Base-by-base conservation (phyloP, 768 basidiomycete genomes). In the Termitomyces sp. region DNA sequence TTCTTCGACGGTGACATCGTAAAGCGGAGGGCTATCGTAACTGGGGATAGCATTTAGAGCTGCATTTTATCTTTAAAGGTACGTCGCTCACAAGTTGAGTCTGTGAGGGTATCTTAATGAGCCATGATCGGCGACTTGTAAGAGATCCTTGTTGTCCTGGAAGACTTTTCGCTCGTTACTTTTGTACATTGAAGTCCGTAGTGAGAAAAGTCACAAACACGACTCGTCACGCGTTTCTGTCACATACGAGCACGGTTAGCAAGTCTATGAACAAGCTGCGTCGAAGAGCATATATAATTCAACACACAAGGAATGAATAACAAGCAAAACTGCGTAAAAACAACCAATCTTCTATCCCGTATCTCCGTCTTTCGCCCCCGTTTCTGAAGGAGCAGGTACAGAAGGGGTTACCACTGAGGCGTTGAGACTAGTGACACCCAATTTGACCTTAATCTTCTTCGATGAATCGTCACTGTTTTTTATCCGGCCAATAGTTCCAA, bases 1-100 rank as follows among this genome's bases (percentile, higher is more conserved):
- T 61, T 98, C 91, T 69, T 98, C 97, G 18, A 98, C 77, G 1
- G 94, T 94, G 20, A 98, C 87, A 65, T 98, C 94, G 56, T 86
- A 87, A 16, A 80, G 70, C 20, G 97, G 97, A 22, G 95, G 92
- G 18, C 68, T 74, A 64, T 95, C 88, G 67, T 99, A 98, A 72
- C 94, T 97, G 54, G 10, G 28, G 22, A 56, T 18, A 22, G 46
- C 42, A n/a, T 53, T 51, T 57, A 42, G 54, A 63, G 59, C 45
- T 60, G 55, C 18, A 45, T 56, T 42, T 28, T 51, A 35, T 42
- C 38, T 24, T 53, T 48, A 18, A 52, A 12, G 52, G 20, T 49
- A 36, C 51, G 24, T 44, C 43, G 74, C 80, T 58, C 66, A 94
- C 93, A 96, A 92, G 75, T 90, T 95, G 28, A 94, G 78, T 47